Base-by-base conservation (phyloP, 805 yeast genomes). In the Metschnikowia drakensbergensis region DNA sequence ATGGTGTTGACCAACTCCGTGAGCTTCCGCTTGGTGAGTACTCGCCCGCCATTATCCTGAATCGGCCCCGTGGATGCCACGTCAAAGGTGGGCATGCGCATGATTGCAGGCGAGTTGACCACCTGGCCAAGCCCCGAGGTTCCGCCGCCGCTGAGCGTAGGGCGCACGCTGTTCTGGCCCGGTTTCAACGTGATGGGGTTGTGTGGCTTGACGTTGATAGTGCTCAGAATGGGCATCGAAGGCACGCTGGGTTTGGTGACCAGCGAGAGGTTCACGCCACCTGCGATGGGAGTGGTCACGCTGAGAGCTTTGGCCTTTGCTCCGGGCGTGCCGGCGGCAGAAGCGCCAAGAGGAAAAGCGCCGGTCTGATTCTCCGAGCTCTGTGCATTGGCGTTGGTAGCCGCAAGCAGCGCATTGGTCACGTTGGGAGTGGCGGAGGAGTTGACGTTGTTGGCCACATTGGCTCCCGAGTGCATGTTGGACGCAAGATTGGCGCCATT, bases 21-120 rank as follows among this genome's bases (percentile, higher is more conserved):
- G 55, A 94, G 75, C 64, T 94, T 94, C 45, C 99, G 76, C 65
- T 94, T 94, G 35, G 94, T 85, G 62, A 94, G 72, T 1, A 91
- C 95, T 27, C 97, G 69, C 42, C 86, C 89, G 6, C 88, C 85
- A 53, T 83, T 88, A 45, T 72, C 76, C 5, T 74, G 74, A 34
- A 69, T 57, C 6, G 66, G 54, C 6, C 63, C 64, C 5, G 63
- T 58, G 25, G 64, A 60, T 4, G 74, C 66, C 56, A 88, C 72
- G 59, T 90, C 97, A 62, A 86, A 88, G 4, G 86, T 82, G 22
- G 96, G 97, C 39, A 91, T 77, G 54, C 82, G 84, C 42, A 82
- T 71, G 46, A 83, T 61, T 0, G 86, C 88, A 0, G 97, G 97
- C 1, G 90, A 80, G 11, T 88, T 82, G 48, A 91, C 66, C 17